Evolutionary conservation across 805 yeast species (phyloP), one percentile per base, ranked within the genome.

Genomic region (Lipomyces kockii): DNA sequence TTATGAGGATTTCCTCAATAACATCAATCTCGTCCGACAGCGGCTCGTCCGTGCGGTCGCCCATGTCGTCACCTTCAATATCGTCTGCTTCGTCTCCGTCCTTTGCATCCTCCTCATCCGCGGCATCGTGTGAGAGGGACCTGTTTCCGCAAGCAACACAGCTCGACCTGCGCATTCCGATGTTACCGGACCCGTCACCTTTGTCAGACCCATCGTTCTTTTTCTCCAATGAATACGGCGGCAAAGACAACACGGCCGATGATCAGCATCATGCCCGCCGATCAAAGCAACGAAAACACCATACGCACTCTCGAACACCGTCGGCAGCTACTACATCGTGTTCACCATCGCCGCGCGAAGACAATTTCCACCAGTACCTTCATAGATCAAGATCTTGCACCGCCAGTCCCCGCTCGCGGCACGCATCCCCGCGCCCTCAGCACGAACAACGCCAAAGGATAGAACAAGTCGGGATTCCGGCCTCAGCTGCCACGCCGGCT

Each of bases 131-230:
- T 20, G 65, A 49, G 25, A 55, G 58, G 25, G 69, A 61, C 56
- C 39, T 67, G 22, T 67, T 67, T 43, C 69, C 69, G 7, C 62
- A 43, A 43, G 58, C 66, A 6, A 46, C 64, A 29, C 62, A 29
- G 35, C 43, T 67, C 43, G 71, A 67, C 57, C 59, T 62, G 39
- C 66, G 64, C 37, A 67, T 67, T 43, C 71, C 71, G 14, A 65
- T 67, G 56, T 59, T 67, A 8, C 71, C 71, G 22, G 71, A 67
- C 49, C 71, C 71, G 14, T 53, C 71, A 8, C 71, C 71, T 12
- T 14, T 67, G 22, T 46, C 68, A 22, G 71, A 65, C 20, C 71
- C 63, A 5, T 27, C 63, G 9, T 64, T 67, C 29, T 57, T 58
- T 39, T 7, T 27, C 39, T 20, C 17, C 43, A 20, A 11, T 54